These are phyloP conservation scores for Melocanna baccifera DNA, from an alignment of 176 grass and related monocot species.

Conservation along the genomic window DNA sequence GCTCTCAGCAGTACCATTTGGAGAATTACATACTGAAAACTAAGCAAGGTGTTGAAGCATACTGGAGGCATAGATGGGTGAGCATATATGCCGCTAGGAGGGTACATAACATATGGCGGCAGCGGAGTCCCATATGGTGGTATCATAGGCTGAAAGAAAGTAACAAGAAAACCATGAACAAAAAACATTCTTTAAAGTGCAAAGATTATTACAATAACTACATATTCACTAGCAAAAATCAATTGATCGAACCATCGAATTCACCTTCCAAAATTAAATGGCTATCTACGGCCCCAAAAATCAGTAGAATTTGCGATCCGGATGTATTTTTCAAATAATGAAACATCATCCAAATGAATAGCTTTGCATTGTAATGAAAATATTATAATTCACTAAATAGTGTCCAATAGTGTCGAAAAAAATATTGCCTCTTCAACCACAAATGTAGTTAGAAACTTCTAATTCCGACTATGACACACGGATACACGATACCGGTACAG, in stretches of 20 bases:
- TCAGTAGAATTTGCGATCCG: background rate
- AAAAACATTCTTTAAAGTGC: background rate
- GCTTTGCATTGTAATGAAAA: background rate
- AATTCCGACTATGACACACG: background rate
- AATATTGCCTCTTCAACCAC: background rate
- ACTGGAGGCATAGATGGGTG: constrained; percentile 87
- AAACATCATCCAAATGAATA: background rate
- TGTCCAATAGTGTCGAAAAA: background rate
- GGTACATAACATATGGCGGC: constrained; percentile 84
- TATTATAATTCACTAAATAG: background rate
- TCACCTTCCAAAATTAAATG: constrained; percentile 13
- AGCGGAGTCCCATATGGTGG: constrained; percentile 76
- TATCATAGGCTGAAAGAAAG: constrained; percentile 67
- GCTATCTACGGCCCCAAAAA: background rate
- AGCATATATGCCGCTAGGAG: constrained; percentile 88
- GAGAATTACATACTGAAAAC: background rate
- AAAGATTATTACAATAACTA: background rate
- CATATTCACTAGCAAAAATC: background rate
- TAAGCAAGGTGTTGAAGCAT: constrained; percentile 11
- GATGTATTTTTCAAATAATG: background rate
- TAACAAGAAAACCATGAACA: constrained; percentile 20
- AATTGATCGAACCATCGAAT: constrained; percentile 11
- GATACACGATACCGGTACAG: background rate
- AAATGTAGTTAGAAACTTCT: background rate
- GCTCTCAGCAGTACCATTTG: constrained; percentile 18